Evolutionary conservation across 192 early-diverging fungal genomes (phyloP), one percentile per base, ranked within the genome.

Genomic region (Podila minutissima): DNA sequence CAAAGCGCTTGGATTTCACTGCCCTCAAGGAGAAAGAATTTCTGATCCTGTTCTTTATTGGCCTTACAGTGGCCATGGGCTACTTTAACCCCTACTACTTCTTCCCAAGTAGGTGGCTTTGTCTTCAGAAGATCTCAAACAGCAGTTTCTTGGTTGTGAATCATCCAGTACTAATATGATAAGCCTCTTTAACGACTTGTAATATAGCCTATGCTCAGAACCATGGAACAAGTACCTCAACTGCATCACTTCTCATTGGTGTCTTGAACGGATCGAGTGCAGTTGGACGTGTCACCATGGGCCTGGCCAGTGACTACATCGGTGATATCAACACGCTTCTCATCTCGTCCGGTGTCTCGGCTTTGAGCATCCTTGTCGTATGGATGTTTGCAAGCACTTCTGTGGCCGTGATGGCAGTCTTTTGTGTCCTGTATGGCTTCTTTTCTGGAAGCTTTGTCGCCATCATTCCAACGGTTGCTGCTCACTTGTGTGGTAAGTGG

Each of bases 241-340:
- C 70, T 0, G 76, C 78, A n/a, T 84, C 83, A 13, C 75, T 86
- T 32, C 79, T 90, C 6, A 53, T 91, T 48, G 88, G 86, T 49
- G 72, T 93, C 61, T 75, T 89, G 62, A 88, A 87, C 28, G 90
- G 87, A 50, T 74, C 84, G 10, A 89, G 87, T 32, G 88, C 90
- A 0, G 26, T 88, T 0, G 90, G 90, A 11, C 83, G 90, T 19
- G 83, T 91, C n/a, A 67, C 68, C 7, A 87, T 86, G 51, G 90
- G 90, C 41, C 65, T 86, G 22, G 69, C 87, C 3, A 88, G 87
- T 8, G 84, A 84, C 24, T 19, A 68, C 7, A 59, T 89, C 6
- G 93, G 93, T 28, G 89, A 90, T 62, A 74, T 91, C 71, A 92
- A 92, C 72, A 87, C 88, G 8, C 69, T 93, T 22, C 48, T 72